Evolutionary conservation across 768 basidiomycete species (phyloP).

Genomic region (Podaxis pistillaris): DNA sequence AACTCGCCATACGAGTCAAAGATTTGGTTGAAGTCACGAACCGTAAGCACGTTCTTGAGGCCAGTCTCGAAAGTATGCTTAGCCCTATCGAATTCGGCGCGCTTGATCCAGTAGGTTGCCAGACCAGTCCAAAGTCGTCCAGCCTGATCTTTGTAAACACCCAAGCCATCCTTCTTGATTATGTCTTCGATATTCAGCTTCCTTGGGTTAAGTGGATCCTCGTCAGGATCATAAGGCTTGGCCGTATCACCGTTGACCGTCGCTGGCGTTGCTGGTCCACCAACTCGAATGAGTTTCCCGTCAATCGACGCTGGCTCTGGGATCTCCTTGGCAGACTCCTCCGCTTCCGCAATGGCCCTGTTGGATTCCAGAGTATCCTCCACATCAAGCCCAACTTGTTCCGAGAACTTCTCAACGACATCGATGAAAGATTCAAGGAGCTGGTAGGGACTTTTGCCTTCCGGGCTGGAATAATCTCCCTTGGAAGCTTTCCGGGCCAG

Average conservation of each 20-base stretch:
- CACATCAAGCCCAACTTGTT: conserved; percentile 88
- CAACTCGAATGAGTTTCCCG: conserved; percentile 70
- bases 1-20: conserved; percentile 98
- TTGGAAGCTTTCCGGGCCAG: conserved; percentile 81
- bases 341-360: conserved; percentile 44
- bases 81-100: conserved; percentile 91
- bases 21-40: conserved; percentile 96
- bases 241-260: conserved; percentile 48
- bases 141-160: conserved; percentile 93
- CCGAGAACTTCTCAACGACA: conserved; percentile 84
- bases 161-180: conserved; percentile 81
- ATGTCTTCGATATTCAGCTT: conserved; percentile 87
- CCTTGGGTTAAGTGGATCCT: conserved; percentile 67
- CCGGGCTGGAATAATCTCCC: conserved; percentile 82
- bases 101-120: conserved; percentile 98
- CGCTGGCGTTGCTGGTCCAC: conserved; percentile 59
- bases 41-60: conserved; percentile 79
- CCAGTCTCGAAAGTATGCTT: conserved; percentile 88
- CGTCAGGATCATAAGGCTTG: conserved; percentile 72
- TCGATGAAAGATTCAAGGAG: conserved; percentile 91
- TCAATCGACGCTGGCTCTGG: conserved; percentile 37
- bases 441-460: conserved; percentile 95
- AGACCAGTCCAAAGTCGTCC: conserved; percentile 95
- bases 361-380: conserved; percentile 68
- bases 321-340: conserved; percentile 40